Base-by-base conservation (phyloP, 306 rosid genomes). In the Datisca glomerata region DNA sequence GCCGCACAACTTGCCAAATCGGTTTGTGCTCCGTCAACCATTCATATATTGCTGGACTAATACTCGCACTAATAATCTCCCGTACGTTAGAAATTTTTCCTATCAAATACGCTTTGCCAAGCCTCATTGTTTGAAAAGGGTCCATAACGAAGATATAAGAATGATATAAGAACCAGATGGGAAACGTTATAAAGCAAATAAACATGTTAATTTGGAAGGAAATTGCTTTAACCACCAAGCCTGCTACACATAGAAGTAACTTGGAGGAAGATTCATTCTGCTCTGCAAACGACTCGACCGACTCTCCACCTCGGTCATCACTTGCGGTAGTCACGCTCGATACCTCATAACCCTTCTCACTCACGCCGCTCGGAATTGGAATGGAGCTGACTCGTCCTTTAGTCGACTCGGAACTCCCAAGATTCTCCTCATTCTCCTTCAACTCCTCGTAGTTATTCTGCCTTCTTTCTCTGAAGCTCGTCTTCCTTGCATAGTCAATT, bases 131-230 rank as follows among this genome's bases (percentile, higher is more conserved):
- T 58, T 60, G 71, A 35, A 72, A 68, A 24, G 94, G 96, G 47
- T 81, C 72, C 17, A 65, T n/a, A 23, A 73, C 34, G 8, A 86
- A 41, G 64, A 52, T 56, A 38, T 71, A 78, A 5, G 55, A 54
- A 18, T 57, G 55, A 23, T 55, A 66, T 23, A 54, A 14, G 48
- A 71, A 67, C 53, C 61, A 36, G 1, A 64, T 4, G 15, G 96
- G 96, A 43, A 57, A 68, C 21, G 68, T 70, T 1, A 67, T 12
- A 28, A 69, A 68, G 56, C 48, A 37, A 39, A 70, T 12, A 16
- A 86, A 51, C 49, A 78, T 22, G 24, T 69, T 68, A 24, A 81
- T 49, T 40, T 78, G 91, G 35, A 70, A 45, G 39, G 51, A 74
- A 43, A 81, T 57, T 50, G 74, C 72, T 43, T 73, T 81, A 28